These are phyloP conservation scores for Arthrobotrys megalospora DNA, from an alignment of 2,329 filamentous ascomycete species.

Conservation along the genomic window DNA sequence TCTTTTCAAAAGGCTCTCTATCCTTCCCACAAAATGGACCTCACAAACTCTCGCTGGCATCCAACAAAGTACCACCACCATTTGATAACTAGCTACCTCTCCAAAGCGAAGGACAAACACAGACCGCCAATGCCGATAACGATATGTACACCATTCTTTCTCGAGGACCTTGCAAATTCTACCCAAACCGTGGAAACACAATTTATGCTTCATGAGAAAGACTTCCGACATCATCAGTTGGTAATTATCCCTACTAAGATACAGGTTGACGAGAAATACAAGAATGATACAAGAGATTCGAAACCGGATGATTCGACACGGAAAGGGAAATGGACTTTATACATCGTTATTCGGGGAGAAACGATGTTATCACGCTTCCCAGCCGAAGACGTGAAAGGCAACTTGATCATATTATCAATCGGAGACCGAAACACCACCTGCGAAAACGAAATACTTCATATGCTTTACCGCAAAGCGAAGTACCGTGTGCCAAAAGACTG, in stretches of 20 bases:
- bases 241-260: constrained; percentile 43
- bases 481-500: constrained; percentile 11
- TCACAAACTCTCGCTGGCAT: constrained; percentile 52
- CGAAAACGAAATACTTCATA: constrained; percentile 36
- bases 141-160: constrained; percentile 53
- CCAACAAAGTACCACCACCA: constrained; percentile 49
- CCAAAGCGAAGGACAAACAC: constrained; percentile 47
- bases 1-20: neutral
- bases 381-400: neutral
- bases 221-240: constrained; percentile 37
- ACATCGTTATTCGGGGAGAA: constrained; percentile 44
- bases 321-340: constrained; percentile 29
- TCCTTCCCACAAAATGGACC: constrained; percentile 26
- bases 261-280: neutral
- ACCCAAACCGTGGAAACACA: constrained; percentile 28
- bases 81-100: constrained; percentile 47
- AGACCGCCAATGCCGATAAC: constrained; percentile 26
- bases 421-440: constrained; percentile 24
- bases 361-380: constrained; percentile 43
- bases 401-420: constrained; percentile 41
- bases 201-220: constrained; percentile 29
- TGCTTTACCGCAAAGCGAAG: constrained; percentile 33
- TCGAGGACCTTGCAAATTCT: constrained; percentile 48
- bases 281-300: neutral
- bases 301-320: neutral